Percentiles rank a stretch among this genome's conserved stretches.
These are phyloP conservation scores for Thelonectria discophora DNA, from an alignment of 2,329 filamentous ascomycete species.

Conservation along the genomic window DNA sequence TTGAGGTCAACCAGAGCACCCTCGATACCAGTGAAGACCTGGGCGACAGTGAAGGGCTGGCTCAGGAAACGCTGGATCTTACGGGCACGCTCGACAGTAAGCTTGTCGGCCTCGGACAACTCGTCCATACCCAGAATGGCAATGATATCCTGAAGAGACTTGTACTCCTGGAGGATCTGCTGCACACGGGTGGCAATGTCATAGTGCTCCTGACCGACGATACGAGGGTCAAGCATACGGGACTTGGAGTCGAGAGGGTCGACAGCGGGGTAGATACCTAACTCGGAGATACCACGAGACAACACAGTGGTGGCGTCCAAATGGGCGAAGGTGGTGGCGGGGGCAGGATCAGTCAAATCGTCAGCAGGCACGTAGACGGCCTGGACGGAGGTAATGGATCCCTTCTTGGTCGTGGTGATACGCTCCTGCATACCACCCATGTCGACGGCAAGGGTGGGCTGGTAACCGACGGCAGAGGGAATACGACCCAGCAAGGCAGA, in stretches of 20 bases:
- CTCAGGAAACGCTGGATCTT: slow-evolving; percentile 99
- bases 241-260: slow-evolving; percentile 99
- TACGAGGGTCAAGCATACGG: slow-evolving; percentile 98
- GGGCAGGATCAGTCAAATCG: slow-evolving; percentile 99
- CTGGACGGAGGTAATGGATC: slow-evolving; percentile 99
- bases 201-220: slow-evolving; percentile 99
- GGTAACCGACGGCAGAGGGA: slow-evolving; percentile 99
- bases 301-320: slow-evolving; percentile 99
- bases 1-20: slow-evolving; percentile 97
- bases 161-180: slow-evolving; percentile 99
- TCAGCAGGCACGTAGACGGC: slow-evolving; percentile 99
- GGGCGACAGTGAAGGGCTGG: slow-evolving; percentile 93
- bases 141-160: slow-evolving; percentile 99
- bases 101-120: slow-evolving; percentile 98
- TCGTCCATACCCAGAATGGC: slow-evolving; percentile 99
- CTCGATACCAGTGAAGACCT: slow-evolving; percentile 92
- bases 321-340: slow-evolving; percentile 99
- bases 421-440: slow-evolving; percentile 99
- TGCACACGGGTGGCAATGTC: slow-evolving; percentile 92
- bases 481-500: slow-evolving; percentile 99
- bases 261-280: slow-evolving; percentile 99
- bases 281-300: slow-evolving; percentile 99
- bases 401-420: slow-evolving; percentile 99
- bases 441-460: slow-evolving; percentile 97
- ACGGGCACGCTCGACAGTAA: slow-evolving; percentile 99